Conservation (phyloP, 1,284 basidiomycete genomes). For the Boletus sp. region DNA sequence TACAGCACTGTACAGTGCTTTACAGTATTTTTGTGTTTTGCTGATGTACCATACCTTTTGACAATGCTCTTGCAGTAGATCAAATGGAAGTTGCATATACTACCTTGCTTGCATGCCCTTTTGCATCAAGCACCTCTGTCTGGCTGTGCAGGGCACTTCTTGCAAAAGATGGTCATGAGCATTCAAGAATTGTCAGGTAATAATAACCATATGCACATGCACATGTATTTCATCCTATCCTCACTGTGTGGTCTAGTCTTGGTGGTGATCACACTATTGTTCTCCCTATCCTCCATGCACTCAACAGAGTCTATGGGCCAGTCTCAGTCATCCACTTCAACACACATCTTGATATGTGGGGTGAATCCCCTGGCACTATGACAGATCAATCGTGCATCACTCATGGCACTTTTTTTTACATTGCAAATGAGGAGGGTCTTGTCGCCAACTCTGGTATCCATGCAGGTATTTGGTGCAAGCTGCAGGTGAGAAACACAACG, state of each 20-base stretch:
- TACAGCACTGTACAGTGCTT: too few relatives aligned
- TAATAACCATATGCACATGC: too few relatives aligned
- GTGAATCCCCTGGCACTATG: slow-evolving; percentile 47
- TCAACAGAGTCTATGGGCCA: slow-evolving; percentile 70
- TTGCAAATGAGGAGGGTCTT: slow-evolving; percentile 70
- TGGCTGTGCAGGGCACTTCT: slow-evolving; percentile 31
- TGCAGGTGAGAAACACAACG: slow-evolving; percentile 45
- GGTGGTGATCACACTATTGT: slow-evolving; percentile 81
- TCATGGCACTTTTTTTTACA: slow-evolving; percentile 75
- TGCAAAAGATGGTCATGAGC: slow-evolving; percentile 51
- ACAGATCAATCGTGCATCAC: slow-evolving; percentile 63
- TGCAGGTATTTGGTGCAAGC: slow-evolving; percentile 73
- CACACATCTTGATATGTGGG: slow-evolving; percentile 71
- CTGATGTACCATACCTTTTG: slow-evolving; percentile 62
- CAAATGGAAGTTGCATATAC: slow-evolving; percentile 78
- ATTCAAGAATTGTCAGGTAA: slow-evolving; percentile 67
- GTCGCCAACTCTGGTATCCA: slow-evolving; percentile 71
- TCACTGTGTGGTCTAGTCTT: slow-evolving; percentile 40
- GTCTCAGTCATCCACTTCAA: slow-evolving; percentile 81
- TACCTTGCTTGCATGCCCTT: slow-evolving; percentile 55
- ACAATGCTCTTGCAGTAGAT: slow-evolving; percentile 71
- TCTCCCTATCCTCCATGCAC: slow-evolving; percentile 67
- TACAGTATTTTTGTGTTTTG: too few relatives aligned
- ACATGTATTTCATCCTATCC: background rate
- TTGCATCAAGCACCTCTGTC: slow-evolving; percentile 34